These are phyloP conservation scores for Exophiala spinifera DNA, from an alignment of 2,329 filamentous ascomycete genomes.

Conservation along the genomic window DNA sequence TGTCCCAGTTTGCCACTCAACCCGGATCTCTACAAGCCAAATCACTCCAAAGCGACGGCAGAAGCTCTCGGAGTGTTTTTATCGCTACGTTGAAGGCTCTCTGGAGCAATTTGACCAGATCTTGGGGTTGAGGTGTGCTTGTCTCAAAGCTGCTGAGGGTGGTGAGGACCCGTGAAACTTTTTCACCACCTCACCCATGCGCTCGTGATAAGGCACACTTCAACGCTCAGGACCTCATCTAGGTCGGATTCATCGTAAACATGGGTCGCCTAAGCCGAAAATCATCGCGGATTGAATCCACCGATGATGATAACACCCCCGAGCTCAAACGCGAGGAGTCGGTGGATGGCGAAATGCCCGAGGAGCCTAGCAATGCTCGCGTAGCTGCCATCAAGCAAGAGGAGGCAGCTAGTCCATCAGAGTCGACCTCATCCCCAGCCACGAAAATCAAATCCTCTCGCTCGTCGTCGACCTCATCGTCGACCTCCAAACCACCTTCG, in stretches of 20 bases:
- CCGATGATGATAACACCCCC: conserved; percentile 19
- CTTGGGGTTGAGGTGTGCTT: conserved; percentile 10
- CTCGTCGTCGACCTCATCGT: conserved; percentile 24
- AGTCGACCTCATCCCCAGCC: conserved; percentile 20
- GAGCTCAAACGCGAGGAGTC: conserved; percentile 26
- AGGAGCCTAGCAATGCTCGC: conserved; percentile 19
- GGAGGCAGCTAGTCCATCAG: conserved; percentile 18
- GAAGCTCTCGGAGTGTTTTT: not conserved
- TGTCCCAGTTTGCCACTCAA: not conserved
- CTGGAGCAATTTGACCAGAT: not conserved
- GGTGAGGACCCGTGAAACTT: conserved; percentile 16
- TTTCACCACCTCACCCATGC: conserved; percentile 15
- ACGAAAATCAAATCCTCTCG: conserved; percentile 22
- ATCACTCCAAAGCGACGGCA: not conserved
- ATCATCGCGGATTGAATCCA: conserved; percentile 11
- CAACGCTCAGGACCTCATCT: conserved; percentile 2
- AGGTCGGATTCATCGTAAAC: conserved; percentile 8
- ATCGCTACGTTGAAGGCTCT: not conserved
- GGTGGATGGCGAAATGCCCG: conserved; percentile 15
- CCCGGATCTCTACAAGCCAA: not conserved
- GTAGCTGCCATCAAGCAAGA: conserved; percentile 25
- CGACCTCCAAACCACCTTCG: conserved; percentile 14
- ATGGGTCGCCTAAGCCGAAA: conserved; percentile 20
- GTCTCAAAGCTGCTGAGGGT: conserved; percentile 11
- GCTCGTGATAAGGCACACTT: conserved; percentile 3